Conservation (phyloP, 352 stramenopile species). For the Globisporangium carolinianum region DNA sequence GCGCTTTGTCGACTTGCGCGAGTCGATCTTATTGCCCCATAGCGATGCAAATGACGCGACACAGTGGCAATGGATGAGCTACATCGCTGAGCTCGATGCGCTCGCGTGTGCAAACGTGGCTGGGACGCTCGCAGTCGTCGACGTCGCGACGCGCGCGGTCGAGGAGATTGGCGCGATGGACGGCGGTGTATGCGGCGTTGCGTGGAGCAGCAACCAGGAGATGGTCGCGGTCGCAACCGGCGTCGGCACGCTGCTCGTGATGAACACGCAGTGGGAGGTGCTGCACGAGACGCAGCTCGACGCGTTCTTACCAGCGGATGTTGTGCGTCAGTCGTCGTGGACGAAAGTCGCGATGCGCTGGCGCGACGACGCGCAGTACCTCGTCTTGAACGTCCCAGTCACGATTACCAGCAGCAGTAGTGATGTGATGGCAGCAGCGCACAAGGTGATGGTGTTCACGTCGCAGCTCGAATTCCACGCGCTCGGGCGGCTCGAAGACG, state of each 20-base stretch:
- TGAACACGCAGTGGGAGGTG: constrained; percentile 77
- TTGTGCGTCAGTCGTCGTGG: constrained; percentile 4
- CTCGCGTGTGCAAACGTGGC: constrained; percentile 47
- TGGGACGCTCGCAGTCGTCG: constrained; percentile 41
- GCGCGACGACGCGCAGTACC: constrained; percentile 65
- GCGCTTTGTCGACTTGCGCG: constrained; percentile 26
- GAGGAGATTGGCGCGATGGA: constrained; percentile 68
- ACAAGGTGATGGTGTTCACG: constrained; percentile 55
- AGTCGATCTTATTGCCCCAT: constrained; percentile 14
- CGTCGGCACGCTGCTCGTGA: constrained; percentile 50
- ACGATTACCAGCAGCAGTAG: background rate
- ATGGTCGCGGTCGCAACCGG: constrained; percentile 58
- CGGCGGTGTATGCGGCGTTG: constrained; percentile 48
- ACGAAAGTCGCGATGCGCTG: constrained; percentile 36
- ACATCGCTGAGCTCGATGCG: constrained; percentile 49
- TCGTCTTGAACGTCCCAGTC: constrained; percentile 52
- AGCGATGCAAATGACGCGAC: background rate
- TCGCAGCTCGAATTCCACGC: constrained; percentile 50
- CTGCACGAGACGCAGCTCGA: constrained; percentile 56
- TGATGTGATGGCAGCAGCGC: constrained; percentile 5
- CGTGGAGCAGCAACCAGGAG: constrained; percentile 68
- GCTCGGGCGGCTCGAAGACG: constrained; percentile 66
- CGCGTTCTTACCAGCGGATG: constrained; percentile 19
- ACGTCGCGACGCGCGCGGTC: constrained; percentile 32
- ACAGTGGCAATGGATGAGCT: constrained; percentile 57